These are phyloP conservation scores for Pezicula radicicola DNA, from an alignment of 2,329 filamentous ascomycete species.

Conservation along the genomic window DNA sequence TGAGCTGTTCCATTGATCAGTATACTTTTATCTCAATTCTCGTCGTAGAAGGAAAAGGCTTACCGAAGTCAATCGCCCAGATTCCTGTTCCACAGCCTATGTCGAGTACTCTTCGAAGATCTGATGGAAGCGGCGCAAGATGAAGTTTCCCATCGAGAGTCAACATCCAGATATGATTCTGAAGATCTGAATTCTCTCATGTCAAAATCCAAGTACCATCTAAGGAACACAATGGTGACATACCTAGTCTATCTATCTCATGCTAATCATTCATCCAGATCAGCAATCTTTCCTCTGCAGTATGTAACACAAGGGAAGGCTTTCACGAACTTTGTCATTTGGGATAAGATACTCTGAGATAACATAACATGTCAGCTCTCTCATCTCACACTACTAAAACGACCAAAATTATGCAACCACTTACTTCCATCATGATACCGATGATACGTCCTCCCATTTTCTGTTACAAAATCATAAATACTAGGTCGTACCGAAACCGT, in stretches of 20 bases:
- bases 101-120: not conserved
- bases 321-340: not conserved
- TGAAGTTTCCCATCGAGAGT: not conserved
- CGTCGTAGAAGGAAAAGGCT: not conserved
- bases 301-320: not conserved
- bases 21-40: not conserved
- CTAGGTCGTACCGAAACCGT: not conserved
- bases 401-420: not conserved
- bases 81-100: not conserved
- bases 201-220: not conserved
- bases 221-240: not conserved
- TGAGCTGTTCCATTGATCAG: not conserved
- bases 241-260: no score
- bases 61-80: not conserved
- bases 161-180: not conserved
- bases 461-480: not conserved
- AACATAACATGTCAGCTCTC: not conserved
- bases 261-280: not conserved
- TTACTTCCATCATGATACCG: slow-evolving; percentile 5
- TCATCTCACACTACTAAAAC: no score
- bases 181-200: not conserved
- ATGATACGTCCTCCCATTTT: slow-evolving; percentile 12
- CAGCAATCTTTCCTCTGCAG: not conserved
- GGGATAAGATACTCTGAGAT: not conserved
- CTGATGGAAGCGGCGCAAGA: not conserved